A percentile compares a stretch with the other conserved stretches of the same genome.
Conservation (phyloP, 352 stramenopile genomes). For the Ochromonadaceae sp. region DNA sequence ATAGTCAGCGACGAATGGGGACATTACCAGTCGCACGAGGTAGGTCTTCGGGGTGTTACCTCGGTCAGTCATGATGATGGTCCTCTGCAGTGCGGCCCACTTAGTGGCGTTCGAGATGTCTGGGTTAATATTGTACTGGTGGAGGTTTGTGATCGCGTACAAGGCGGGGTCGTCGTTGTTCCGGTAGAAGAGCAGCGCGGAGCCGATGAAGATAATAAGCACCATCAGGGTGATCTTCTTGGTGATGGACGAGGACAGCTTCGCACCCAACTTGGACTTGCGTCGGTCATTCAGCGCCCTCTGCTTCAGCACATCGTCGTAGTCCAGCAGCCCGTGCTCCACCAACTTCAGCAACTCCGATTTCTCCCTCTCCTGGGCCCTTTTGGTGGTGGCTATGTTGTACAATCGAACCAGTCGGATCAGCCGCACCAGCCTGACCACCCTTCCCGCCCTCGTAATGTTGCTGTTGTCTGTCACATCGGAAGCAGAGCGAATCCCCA, state of each 20-base stretch:
- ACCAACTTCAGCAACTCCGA: conserved; percentile 6
- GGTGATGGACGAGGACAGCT: conserved; percentile 20
- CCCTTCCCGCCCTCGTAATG: conserved; percentile 13
- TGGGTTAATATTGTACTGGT: not conserved
- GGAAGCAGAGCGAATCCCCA: conserved; percentile 7
- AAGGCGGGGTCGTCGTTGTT: not conserved
- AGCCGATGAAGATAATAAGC: conserved; percentile 24
- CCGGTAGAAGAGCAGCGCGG: conserved; percentile 18
- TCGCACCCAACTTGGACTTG: conserved; percentile 15
- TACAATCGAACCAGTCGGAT: conserved; percentile 24
- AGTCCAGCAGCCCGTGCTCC: not conserved
- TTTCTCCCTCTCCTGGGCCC: not conserved
- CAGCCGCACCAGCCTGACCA: conserved; percentile 26
- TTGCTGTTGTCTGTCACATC: conserved; percentile 8
- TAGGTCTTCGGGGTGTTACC: not conserved
- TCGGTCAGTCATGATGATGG: not conserved
- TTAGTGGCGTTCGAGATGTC: not conserved
- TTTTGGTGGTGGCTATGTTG: conserved; percentile 17
- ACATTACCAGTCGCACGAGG: conserved; percentile 1
- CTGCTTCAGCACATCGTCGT: conserved; percentile 1
- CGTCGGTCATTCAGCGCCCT: not conserved
- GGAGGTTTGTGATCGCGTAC: not conserved
- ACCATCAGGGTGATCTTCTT: conserved; percentile 23
- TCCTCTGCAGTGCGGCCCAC: not conserved
- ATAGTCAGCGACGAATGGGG: not conserved